Percentiles rank a stretch among this genome's conserved stretches.
Conservation (phyloP, 768 basidiomycete species). For the Russula ochroleuca region DNA sequence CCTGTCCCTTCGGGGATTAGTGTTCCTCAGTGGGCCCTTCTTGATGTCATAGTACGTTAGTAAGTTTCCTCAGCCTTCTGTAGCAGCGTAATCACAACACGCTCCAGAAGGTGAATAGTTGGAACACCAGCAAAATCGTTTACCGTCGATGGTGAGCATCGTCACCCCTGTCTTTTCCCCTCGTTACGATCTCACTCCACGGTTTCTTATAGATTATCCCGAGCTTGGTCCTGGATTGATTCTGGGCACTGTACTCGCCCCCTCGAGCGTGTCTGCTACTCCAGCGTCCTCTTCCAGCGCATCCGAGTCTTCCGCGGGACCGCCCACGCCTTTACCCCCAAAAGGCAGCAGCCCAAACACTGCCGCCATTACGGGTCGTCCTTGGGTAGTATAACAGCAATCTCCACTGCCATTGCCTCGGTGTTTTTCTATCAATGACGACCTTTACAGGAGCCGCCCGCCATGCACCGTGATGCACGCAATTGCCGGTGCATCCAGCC, state of each 20-base stretch:
- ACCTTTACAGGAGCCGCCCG: neutral
- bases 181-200: neutral
- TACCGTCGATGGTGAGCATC: neutral
- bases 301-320: no score
- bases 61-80: neutral
- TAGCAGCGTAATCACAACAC: neutral
- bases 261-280: no score
- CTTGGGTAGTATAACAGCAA: constrained; percentile 2
- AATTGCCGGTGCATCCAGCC: no score
- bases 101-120: neutral
- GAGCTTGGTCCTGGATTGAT: neutral
- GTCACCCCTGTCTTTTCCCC: no score
- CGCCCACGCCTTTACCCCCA: no score
- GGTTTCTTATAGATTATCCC: neutral
- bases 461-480: no score
- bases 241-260: no score
- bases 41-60: neutral
- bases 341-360: neutral
- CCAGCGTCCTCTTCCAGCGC: no score
- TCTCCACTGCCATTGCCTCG: neutral
- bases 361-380: neutral
- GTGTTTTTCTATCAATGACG: neutral
- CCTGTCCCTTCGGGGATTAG: neutral
- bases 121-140: no score
- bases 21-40: neutral